A percentile compares a stretch with the other conserved stretches of the same genome.
phyloP scores from a whole-genome alignment of 2,329 filamentous ascomycete species.

The Talaromyces atroroseus region DNA sequence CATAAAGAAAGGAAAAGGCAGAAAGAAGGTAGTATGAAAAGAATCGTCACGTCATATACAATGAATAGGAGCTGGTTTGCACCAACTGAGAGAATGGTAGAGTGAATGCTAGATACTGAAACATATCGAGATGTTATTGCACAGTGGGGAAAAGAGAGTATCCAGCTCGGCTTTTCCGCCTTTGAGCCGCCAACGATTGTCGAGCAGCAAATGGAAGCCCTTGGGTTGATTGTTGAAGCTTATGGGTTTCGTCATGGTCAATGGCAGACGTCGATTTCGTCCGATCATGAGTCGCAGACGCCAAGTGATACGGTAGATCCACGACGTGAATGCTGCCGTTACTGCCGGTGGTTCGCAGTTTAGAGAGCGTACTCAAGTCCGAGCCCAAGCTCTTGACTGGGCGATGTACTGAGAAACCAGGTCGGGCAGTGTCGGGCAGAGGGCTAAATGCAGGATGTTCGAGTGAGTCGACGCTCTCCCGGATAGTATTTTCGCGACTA shows the following conservation, averaged over 20 bases:
- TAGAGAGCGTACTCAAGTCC: slow-evolving; percentile 26
- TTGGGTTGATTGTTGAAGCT: slow-evolving; percentile 5
- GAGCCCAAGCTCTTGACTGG: slow-evolving; percentile 34
- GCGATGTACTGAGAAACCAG: slow-evolving; percentile 27
- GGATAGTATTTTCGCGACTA: slow-evolving; percentile 32
- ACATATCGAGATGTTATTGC: not conserved
- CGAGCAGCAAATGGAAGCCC: slow-evolving; percentile 18
- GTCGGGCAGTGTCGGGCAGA: slow-evolving; percentile 12
- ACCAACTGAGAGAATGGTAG: not conserved
- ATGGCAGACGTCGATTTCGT: slow-evolving; percentile 33
- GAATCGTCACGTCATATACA: slow-evolving; percentile 12
- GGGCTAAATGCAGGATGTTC: slow-evolving; percentile 8
- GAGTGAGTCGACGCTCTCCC: slow-evolving; percentile 18
- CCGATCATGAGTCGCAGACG: slow-evolving; percentile 27
- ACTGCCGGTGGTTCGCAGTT: slow-evolving; percentile 23
- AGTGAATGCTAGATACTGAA: not conserved
- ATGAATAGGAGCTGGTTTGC: not conserved
- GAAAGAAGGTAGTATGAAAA: slow-evolving; percentile 10
- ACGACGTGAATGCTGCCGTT: slow-evolving; percentile 24
- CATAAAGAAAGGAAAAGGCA: not conserved
- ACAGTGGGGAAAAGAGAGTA: slow-evolving; percentile 40
- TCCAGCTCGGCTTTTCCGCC: slow-evolving; percentile 35
- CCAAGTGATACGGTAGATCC: slow-evolving; percentile 20
- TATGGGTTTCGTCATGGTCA: slow-evolving; percentile 19
- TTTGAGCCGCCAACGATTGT: slow-evolving; percentile 21